Percentiles rank a stretch among this genome's conserved stretches.
These are phyloP conservation scores for Lactarius indigo DNA, from an alignment of 768 basidiomycete genomes.

Conservation along the genomic window DNA sequence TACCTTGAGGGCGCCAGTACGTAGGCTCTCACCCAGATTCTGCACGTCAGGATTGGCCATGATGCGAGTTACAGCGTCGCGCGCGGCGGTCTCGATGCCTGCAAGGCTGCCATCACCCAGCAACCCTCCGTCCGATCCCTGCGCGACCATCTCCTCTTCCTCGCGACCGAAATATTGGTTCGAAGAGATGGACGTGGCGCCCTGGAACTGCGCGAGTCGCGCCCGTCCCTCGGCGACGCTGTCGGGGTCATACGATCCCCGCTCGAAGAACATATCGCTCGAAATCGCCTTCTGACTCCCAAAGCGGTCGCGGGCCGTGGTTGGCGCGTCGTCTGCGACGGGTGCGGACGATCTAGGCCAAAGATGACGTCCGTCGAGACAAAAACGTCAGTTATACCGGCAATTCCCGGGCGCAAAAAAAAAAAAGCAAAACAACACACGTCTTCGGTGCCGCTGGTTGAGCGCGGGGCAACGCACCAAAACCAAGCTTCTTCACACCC, in stretches of 20 bases:
- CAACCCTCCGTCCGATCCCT: conserved; percentile 53
- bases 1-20: conserved; percentile 81
- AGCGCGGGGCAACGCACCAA: conserved; percentile 73
- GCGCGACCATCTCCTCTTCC: conserved; percentile 52
- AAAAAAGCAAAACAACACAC: background rate
- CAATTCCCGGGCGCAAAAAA: background rate
- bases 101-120: conserved; percentile 50
- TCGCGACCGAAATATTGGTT: conserved; percentile 95
- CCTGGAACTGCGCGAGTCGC: conserved; percentile 81
- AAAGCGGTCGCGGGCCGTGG: conserved; percentile 86
- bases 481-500: conserved; percentile 78
- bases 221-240: conserved; percentile 72
- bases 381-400: background rate
- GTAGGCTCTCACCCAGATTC: conserved; percentile 73
- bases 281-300: conserved; percentile 93
- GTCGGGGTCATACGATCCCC: conserved; percentile 78
- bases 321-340: conserved; percentile 57
- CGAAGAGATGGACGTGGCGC: conserved; percentile 90
- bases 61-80: conserved; percentile 69
- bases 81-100: conserved; percentile 58
- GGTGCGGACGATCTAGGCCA: conserved; percentile 25
- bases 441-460: conserved; percentile 43
- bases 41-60: conserved; percentile 87
- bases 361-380: background rate
- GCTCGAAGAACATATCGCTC: conserved; percentile 95